Base-by-base conservation (phyloP, 1,284 basidiomycete genomes). In the Athelia sp. region DNA sequence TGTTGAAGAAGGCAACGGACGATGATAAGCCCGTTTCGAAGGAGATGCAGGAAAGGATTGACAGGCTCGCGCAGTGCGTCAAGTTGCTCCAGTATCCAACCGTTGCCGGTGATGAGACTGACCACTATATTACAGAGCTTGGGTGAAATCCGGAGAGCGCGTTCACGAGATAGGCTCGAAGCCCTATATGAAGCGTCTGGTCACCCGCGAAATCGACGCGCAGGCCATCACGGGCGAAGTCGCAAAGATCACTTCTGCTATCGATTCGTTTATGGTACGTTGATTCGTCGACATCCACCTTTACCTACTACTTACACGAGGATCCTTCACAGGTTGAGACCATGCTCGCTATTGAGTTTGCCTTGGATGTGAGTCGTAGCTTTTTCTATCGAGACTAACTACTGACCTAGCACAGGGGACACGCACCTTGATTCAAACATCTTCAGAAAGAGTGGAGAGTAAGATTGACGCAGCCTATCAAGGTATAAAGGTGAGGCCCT, bases 1-100 rank as follows among this genome's bases (percentile, higher is more conserved):
- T 53, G 4, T 48, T 53, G 26, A 15, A 49, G 14, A 46, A 22
- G 29, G 26, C 35, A 24, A 45, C 18, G 22, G 17, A 44, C 13
- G 29, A 45, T 10, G 32, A n/a, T 31, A 21, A 22, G 14, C 45
- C 11, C 11, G 11, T 34, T n/a, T 34, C 32, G 32, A 34, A 34
- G 32, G 11, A 11, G n/a, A 34, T 34, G 32, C 32, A 11, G 11
- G 32, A 34, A 11, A 11, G 32, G 11, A 34, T 34, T n/a, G 32
- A 34, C n/a, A 11, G 32, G 11, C n/a, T 34, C 11, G 11, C 32
- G 11, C 11, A 11, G 32, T 34, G n/a, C 32, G 32, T n/a, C 32
- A 11, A 11, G 32, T n/a, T 34, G 11, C n/a, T n/a, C n/a, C n/a
- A n/a, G n/a, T n/a, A n/a, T n/a, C n/a, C n/a, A 34, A 34, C n/a